Conservation (phyloP, 371 early-diverging fungal genomes). For the Encephalitozoon cuniculi region DNA sequence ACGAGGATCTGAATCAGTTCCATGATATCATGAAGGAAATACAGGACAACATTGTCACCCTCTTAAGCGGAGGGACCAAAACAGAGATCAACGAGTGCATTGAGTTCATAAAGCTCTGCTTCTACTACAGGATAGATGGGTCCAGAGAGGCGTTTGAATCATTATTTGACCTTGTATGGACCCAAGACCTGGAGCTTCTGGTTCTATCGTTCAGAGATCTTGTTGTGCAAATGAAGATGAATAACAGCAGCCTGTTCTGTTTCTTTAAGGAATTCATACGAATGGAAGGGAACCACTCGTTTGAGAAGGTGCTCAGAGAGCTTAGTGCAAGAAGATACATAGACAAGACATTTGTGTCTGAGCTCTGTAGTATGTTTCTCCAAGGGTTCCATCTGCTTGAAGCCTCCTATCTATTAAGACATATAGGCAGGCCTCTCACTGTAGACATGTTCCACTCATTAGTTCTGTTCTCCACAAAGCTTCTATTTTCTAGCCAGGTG, state of each 20-base stretch:
- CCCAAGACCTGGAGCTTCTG: conserved; percentile 24
- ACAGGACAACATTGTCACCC: conserved; percentile 7
- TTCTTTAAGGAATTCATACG: conserved; percentile 25
- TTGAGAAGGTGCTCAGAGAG: conserved; percentile 13
- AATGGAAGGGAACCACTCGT: background rate
- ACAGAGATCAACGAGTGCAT: conserved; percentile 33
- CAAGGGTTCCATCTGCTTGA: background rate
- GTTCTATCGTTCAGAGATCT: conserved; percentile 16
- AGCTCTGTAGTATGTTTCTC: background rate
- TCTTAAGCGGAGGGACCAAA: conserved; percentile 11
- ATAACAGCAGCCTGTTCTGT: background rate
- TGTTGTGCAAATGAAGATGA: background rate
- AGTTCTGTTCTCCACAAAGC: background rate
- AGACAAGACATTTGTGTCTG: background rate
- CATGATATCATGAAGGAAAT: conserved; percentile 47
- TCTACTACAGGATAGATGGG: conserved; percentile 27
- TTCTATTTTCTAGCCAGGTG: conserved; percentile 22
- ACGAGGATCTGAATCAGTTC: conserved; percentile 37
- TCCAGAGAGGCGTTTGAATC: conserved; percentile 19
- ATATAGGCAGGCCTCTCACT: background rate
- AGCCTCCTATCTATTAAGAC: conserved; percentile 12
- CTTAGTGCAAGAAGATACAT: background rate
- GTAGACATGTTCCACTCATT: conserved; percentile 24
- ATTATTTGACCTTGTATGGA: conserved; percentile 36
- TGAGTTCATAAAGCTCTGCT: conserved; percentile 45